Conservation (phyloP, 306 rosid species). For the Cercis canadensis region DNA sequence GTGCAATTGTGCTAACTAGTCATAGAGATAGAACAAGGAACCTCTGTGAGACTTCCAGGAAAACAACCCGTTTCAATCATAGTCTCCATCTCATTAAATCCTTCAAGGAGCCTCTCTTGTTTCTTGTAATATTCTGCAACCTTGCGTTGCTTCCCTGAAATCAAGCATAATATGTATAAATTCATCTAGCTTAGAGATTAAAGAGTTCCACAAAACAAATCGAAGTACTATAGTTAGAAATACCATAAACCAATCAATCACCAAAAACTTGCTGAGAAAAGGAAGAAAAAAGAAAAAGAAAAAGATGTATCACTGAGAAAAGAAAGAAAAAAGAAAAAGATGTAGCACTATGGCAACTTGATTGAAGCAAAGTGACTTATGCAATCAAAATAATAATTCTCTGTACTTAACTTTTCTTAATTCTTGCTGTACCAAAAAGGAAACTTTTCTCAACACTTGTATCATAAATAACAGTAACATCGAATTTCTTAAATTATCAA, state of each 20-base stretch:
- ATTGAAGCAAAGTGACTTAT: too few relatives aligned
- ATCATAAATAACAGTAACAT: too few relatives aligned
- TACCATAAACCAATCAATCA: not conserved
- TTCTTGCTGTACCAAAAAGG: too few relatives aligned
- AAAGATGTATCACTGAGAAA: too few relatives aligned
- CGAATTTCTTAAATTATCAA: too few relatives aligned
- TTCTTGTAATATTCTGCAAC: slow-evolving; percentile 75
- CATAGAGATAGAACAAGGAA: slow-evolving; percentile 37
- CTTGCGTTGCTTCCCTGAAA: slow-evolving; percentile 58
- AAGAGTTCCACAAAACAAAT: not conserved
- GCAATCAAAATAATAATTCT: too few relatives aligned
- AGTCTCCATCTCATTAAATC: slow-evolving; percentile 78
- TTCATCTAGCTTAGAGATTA: not conserved
- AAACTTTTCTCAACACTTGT: too few relatives aligned
- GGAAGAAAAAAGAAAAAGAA: too few relatives aligned
- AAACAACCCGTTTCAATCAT: slow-evolving; percentile 61
- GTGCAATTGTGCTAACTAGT: not conserved
- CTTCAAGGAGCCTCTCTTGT: slow-evolving; percentile 80
- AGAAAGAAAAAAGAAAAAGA: too few relatives aligned
- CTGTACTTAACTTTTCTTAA: too few relatives aligned
- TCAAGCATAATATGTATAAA: not conserved
- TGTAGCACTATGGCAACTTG: too few relatives aligned
- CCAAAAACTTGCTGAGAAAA: too few relatives aligned
- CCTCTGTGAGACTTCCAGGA: slow-evolving; percentile 78
- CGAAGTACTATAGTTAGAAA: not conserved